Percentiles rank a stretch among this genome's conserved stretches.
Evolutionary conservation across 129 eudicot genomes (phyloP).

Genomic region (Glebionis coronaria): DNA sequence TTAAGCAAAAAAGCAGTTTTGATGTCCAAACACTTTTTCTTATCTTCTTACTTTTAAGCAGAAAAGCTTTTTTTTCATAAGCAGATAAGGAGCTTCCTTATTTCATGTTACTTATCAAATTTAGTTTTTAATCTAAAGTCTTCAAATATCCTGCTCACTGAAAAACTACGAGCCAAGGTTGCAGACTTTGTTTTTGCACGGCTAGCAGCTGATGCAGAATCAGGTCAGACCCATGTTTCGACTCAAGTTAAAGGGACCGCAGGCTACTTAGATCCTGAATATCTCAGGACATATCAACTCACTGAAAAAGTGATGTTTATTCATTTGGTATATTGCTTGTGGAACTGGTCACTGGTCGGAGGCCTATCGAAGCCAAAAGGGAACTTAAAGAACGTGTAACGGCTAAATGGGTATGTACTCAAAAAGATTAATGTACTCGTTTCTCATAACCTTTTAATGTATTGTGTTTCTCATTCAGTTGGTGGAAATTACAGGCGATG

Average conservation of each 20-base stretch:
- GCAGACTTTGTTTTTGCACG: slow-evolving; percentile 95
- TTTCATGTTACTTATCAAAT: too few species aligned
- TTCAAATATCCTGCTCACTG: slow-evolving; percentile 75
- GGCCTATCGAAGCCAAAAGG: slow-evolving; percentile 80
- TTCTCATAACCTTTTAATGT: not conserved
- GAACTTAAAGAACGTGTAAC: slow-evolving; percentile 67
- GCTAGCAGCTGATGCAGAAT: slow-evolving; percentile 24
- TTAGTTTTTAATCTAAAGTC: slow-evolving; percentile 95
- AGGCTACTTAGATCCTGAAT: slow-evolving; percentile 97
- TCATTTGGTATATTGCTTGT: slow-evolving; percentile 93
- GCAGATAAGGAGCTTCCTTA: too few species aligned
- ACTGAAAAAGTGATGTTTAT: slow-evolving; percentile 92
- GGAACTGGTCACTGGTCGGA: slow-evolving; percentile 80
- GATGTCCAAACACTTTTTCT: too few species aligned
- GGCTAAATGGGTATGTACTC: slow-evolving; percentile 69
- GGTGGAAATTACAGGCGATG: slow-evolving; percentile 54
- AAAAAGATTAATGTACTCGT: not conserved
- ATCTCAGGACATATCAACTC: slow-evolving; percentile 77
- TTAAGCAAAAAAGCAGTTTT: too few species aligned
- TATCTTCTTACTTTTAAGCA: too few species aligned
- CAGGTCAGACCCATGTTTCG: slow-evolving; percentile 81
- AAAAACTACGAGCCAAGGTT: slow-evolving; percentile 72
- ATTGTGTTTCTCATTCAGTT: not conserved
- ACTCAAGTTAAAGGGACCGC: slow-evolving; percentile 99
- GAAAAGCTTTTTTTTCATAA: too few species aligned